Evolutionary conservation across 257 asterid genomes (phyloP).

Genomic region (Ilex asprella): DNA sequence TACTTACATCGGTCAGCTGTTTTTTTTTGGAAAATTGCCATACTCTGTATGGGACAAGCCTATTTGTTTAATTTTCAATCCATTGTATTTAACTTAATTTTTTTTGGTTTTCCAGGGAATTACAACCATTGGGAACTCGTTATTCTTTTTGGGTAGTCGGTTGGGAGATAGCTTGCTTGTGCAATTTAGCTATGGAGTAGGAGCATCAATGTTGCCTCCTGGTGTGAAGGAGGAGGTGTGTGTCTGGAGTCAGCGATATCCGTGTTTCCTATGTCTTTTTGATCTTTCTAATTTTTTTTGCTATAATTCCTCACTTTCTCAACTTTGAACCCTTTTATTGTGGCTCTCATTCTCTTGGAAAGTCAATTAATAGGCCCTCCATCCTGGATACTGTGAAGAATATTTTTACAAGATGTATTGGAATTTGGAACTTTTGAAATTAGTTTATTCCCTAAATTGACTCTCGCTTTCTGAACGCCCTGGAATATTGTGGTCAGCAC

Average conservation of each 20-base stretch:
- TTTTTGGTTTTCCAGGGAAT: slow-evolving; percentile 47
- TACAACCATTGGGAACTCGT: slow-evolving; percentile 79
- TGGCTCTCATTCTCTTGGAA: slow-evolving; percentile 7
- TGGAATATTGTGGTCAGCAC: background rate
- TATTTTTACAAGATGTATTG: too few species aligned
- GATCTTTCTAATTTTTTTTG: background rate
- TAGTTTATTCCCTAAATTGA: background rate
- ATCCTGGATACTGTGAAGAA: background rate
- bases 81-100: slow-evolving; percentile 11
- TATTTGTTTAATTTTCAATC: background rate
- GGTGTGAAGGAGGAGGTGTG: slow-evolving; percentile 88
- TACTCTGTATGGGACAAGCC: background rate
- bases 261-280: background rate
- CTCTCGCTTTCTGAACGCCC: background rate
- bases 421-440: background rate
- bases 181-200: slow-evolving; percentile 76
- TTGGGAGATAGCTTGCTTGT: slow-evolving; percentile 97
- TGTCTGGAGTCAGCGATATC: background rate
- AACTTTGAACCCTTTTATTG: background rate
- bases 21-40: slow-evolving; percentile 1
- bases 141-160: slow-evolving; percentile 93
- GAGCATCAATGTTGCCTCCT: slow-evolving; percentile 46
- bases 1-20: slow-evolving; percentile 80
- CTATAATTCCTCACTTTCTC: background rate
- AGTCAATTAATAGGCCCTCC: background rate